Evolutionary conservation across 1,284 basidiomycete genomes (phyloP).

Genomic region (Tilletia horrida): DNA sequence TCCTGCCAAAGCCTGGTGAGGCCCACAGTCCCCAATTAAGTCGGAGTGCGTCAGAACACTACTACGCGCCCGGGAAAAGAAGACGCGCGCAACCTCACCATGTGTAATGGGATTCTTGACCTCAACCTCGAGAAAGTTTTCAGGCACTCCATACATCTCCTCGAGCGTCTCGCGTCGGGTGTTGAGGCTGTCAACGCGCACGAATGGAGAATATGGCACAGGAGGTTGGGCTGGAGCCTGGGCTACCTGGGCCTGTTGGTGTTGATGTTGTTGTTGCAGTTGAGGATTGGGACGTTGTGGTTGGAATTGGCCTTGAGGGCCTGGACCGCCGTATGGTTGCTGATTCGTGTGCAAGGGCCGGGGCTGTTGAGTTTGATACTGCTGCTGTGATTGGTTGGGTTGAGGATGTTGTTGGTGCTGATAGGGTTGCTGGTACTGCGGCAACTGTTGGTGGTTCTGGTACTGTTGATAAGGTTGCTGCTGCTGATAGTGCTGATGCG

Average conservation of each 20-base stretch:
- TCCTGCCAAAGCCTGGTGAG: slow-evolving; percentile 60
- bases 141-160: slow-evolving; percentile 85
- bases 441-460: neutral
- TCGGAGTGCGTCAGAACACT: too few relatives aligned
- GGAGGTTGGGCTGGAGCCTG: slow-evolving; percentile 16
- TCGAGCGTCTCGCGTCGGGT: slow-evolving; percentile 61
- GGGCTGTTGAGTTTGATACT: neutral
- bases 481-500: neutral
- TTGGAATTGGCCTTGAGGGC: neutral
- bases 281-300: neutral
- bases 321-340: neutral
- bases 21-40: too few relatives aligned
- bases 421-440: neutral
- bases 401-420: neutral
- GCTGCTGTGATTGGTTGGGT: neutral
- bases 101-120: slow-evolving; percentile 95
- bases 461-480: neutral
- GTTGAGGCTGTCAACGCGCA: slow-evolving; percentile 46
- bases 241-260: neutral
- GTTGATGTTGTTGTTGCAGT: neutral
- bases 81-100: slow-evolving; percentile 70
- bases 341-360: neutral
- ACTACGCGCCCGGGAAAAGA: too few relatives aligned
- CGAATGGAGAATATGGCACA: slow-evolving; percentile 51
- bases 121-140: slow-evolving; percentile 98